Evolutionary conservation across 73 alveolate species (phyloP).

Genomic region (Paramecium pentaurelia): DNA sequence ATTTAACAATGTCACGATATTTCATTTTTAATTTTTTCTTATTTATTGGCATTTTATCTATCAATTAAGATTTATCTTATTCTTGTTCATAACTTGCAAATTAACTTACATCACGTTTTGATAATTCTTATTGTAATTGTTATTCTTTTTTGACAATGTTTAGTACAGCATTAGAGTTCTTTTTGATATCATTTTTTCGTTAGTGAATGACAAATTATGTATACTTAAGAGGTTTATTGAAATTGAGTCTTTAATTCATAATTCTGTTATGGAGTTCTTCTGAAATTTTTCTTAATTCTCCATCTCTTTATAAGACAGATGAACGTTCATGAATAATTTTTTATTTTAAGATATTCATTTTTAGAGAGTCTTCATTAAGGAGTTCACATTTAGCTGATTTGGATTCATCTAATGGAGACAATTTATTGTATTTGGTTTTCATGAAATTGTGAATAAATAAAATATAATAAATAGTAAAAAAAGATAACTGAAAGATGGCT

Average conservation of each 20-base stretch:
- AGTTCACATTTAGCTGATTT: background rate
- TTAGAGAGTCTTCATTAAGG: background rate
- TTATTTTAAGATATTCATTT: background rate
- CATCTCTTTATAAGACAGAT: background rate
- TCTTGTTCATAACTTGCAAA: background rate
- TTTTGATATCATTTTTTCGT: background rate
- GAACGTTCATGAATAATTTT: background rate
- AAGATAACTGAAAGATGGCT: constrained; percentile 31
- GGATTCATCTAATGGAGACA: background rate
- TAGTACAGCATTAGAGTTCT: background rate
- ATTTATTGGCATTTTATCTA: background rate
- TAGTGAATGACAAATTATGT: background rate
- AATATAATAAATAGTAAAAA: background rate
- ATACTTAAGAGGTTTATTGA: background rate
- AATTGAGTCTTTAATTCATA: background rate
- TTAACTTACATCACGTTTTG: background rate
- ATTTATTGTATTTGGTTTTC: background rate
- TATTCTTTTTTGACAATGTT: background rate
- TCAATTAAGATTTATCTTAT: background rate
- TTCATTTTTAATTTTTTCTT: background rate
- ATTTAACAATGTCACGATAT: background rate
- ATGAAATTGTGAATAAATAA: background rate
- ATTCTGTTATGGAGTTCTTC: background rate
- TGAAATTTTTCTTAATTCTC: background rate
- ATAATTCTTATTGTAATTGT: background rate